Conservation (phyloP, 1,139 yeast genomes). For the Hanseniaspora sp. region DNA sequence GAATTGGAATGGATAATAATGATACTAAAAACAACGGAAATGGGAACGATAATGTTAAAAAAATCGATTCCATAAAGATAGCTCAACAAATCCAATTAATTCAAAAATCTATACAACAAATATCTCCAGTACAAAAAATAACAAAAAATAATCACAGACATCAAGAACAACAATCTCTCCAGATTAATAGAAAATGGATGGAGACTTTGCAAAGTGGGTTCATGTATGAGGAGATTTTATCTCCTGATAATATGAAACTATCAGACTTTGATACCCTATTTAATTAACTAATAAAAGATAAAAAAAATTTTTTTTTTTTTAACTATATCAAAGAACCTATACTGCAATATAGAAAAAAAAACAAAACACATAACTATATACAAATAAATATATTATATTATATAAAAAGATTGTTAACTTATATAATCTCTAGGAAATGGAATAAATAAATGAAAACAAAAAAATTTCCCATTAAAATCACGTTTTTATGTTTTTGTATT, state of each 20-base stretch:
- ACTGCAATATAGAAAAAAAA: too few relatives aligned
- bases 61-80: not conserved
- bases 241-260: constrained; percentile 65
- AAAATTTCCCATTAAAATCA: too few relatives aligned
- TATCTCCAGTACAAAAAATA: constrained; percentile 8
- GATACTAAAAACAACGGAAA: not conserved
- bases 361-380: too few relatives aligned
- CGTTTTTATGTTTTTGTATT: too few relatives aligned
- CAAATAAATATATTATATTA: constrained; percentile 17
- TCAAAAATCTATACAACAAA: constrained; percentile 4
- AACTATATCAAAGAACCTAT: too few relatives aligned
- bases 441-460: too few relatives aligned
- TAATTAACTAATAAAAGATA: too few relatives aligned
- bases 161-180: not conserved
- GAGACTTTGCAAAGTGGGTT: constrained; percentile 64
- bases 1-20: not conserved
- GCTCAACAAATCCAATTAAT: not conserved
- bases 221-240: constrained; percentile 59
- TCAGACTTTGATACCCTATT: constrained; percentile 64
- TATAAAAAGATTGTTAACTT: too few relatives aligned
- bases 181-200: constrained; percentile 43
- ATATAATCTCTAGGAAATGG: too few relatives aligned
- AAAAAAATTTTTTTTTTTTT: too few relatives aligned
- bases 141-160: not conserved
- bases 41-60: not conserved